Evolutionary conservation across 2,329 filamentous ascomycete genomes (phyloP), one percentile per base, ranked within the genome.

Genomic region (Truncatella angustata): DNA sequence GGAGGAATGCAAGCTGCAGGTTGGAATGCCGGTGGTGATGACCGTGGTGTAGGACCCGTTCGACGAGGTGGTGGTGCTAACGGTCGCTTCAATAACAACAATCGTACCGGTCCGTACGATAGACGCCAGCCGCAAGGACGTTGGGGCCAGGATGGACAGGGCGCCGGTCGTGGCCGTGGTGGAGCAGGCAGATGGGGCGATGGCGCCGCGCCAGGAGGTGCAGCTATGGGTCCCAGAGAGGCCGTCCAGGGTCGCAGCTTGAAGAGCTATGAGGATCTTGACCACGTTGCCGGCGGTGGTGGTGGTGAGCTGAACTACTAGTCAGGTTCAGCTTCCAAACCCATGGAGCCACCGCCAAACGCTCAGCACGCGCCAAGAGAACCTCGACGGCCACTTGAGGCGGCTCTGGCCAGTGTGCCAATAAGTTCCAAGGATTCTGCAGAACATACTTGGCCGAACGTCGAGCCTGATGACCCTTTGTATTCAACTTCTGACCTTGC

Each of bases 211-310:
- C 87, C 88, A 35, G 87, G 88, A 35, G 87, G 82, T 21, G 85
- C 87, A 30, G 85, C 88, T 2, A 87, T 92, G 54, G 92, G 91
- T 0, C 93, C 94, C 18, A 83, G 90, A 18, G 92, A 97, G 71
- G 93, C 94, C 10, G 91, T 96, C 1, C 90, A 95, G 60, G 94
- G 94, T 4, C 84, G 94, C 52, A 96, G 90, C 55, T 74, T 99
- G 58, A 96, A 96, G 80, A 97, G 91, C 69, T 99, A 99, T 67
- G 95, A 99, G 70, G 94, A 99, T 67, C 77, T 99, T 21, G 94
- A 99, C 73, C 93, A 95, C 42, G 87, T 88, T 53, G 85, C 85
- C 34, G 84, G 86, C 12, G 78, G 82, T 32, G 90, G 87, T 36
- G 85, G 87, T 36, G 88, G 90, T 24, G 93, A 97, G 73, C 75